These are phyloP conservation scores for Lactifluus hygrophoroides DNA, from an alignment of 768 basidiomycete genomes.

Conservation along the genomic window DNA sequence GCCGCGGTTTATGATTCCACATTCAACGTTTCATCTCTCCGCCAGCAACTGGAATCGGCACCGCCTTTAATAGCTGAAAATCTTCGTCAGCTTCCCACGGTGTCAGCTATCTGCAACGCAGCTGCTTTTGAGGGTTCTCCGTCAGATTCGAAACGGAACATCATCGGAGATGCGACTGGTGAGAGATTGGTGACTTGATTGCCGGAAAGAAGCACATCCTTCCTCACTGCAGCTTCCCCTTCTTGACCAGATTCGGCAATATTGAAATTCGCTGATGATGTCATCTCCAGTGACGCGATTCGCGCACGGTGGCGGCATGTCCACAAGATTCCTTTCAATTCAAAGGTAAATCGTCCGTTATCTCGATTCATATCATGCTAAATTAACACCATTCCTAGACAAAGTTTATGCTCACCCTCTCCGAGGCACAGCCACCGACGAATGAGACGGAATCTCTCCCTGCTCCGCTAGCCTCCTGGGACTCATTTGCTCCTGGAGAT, in stretches of 20 bases:
- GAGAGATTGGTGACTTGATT: not conserved
- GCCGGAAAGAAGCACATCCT: not conserved
- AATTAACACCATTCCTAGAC: constrained; percentile 28
- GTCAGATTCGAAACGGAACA: constrained; percentile 23
- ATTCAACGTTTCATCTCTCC: constrained; percentile 18
- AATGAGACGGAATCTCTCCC: not conserved
- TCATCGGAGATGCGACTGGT: constrained; percentile 53
- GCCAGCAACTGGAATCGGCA: not conserved
- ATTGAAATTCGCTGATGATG: constrained; percentile 38
- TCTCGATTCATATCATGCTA: not conserved
- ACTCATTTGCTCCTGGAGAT: constrained; percentile 23
- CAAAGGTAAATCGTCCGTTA: constrained; percentile 29
- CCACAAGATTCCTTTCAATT: constrained; percentile 31
- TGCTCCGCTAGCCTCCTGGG: constrained; percentile 26
- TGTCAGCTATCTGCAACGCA: constrained; percentile 45
- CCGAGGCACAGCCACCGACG: constrained; percentile 18
- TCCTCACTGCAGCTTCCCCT: not conserved
- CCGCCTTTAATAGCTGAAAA: constrained; percentile 13
- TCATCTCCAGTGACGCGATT: constrained; percentile 9
- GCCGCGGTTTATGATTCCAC: constrained; percentile 32
- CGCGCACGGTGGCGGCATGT: constrained; percentile 20
- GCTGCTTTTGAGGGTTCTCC: constrained; percentile 34
- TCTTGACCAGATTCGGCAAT: constrained; percentile 39
- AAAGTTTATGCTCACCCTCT: constrained; percentile 47
- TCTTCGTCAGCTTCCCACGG: constrained; percentile 27